Evolutionary conservation across 306 rosid species (phyloP), one percentile per base, ranked within the genome.

Genomic region (Hylodesmum podocarpum): DNA sequence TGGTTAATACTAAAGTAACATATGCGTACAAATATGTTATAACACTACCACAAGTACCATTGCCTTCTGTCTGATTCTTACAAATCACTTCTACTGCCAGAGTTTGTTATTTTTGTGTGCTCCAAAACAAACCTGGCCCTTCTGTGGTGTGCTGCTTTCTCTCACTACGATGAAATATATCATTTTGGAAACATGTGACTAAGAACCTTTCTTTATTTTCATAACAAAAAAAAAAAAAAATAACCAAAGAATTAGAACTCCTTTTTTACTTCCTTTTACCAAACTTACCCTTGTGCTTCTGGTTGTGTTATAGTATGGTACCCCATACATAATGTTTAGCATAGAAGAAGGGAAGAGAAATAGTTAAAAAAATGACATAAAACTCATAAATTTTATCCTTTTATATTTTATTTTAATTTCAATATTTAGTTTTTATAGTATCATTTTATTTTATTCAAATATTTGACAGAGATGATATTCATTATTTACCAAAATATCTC

Each of bases 41-140:
- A 8, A 21, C 13, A 22, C 24, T 22, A 24, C 24, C 10, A 24
- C 5, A 51, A 51, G 58, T 51, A 21, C 28, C 21, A 51, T 21
- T 51, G 5, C 2, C 3, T 4, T 21, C n/a, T 53, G 33, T 49
- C 29, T 51, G 61, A 24, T 53, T 88, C 24, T 57, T 25, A 57
- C 16, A 57, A 13, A 27, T 57, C 65, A 57, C 19, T 57, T 59
- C 22, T 59, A 59, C 66, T 59, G 66, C 14, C 66, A 59, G 66
- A 59, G 66, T 59, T 59, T 59, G 66, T 59, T 59, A 59, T 59
- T 41, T 59, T 59, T 59, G 66, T 59, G 66, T 59, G 66, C 66
- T 59, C 66, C 66, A 59, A 59, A 59, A 59, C 66, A 59, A 29
- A 59, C 41, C 37, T 13, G 34, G 28, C 37, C 18, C 37, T n/a